Evolutionary conservation across 2,329 filamentous ascomycete genomes (phyloP).

Genomic region (Beauveria bassiana): DNA sequence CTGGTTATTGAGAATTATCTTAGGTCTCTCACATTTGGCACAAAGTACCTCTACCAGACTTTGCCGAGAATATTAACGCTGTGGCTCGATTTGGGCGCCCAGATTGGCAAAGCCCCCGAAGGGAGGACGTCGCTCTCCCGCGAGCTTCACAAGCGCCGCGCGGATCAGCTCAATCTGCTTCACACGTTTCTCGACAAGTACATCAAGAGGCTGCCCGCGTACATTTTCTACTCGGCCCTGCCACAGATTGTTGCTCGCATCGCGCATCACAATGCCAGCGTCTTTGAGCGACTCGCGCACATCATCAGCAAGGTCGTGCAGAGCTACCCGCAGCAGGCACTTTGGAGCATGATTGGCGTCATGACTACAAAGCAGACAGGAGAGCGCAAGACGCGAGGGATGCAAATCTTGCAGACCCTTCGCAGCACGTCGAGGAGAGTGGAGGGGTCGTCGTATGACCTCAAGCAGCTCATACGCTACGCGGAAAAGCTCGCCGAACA

Average conservation of each 20-base stretch:
- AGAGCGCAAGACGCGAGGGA: constrained; percentile 53
- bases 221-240: constrained; percentile 73
- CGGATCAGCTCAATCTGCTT: constrained; percentile 58
- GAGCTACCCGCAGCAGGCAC: constrained; percentile 78
- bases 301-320: constrained; percentile 84
- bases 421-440: constrained; percentile 41
- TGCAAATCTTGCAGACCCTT: constrained; percentile 43
- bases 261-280: constrained; percentile 70
- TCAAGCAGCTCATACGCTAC: constrained; percentile 64
- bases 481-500: constrained; percentile 81
- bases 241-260: constrained; percentile 96
- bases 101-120: constrained; percentile 56
- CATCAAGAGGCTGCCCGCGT: constrained; percentile 61
- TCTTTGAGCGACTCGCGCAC: constrained; percentile 66
- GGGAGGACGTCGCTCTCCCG: constrained; percentile 45
- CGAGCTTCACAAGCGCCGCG: constrained; percentile 48
- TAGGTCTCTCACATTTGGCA: constrained; percentile 76
- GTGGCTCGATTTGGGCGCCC: constrained; percentile 85
- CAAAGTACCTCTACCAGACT: constrained; percentile 94
- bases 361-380: constrained; percentile 67
- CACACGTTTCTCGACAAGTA: constrained; percentile 76
- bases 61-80: constrained; percentile 85
- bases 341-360: constrained; percentile 87
- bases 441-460: constrained; percentile 46
- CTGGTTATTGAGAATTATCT: constrained; percentile 92